Conservation (phyloP, 2,329 filamentous ascomycete species). For the Dactylella cylindrospora region DNA sequence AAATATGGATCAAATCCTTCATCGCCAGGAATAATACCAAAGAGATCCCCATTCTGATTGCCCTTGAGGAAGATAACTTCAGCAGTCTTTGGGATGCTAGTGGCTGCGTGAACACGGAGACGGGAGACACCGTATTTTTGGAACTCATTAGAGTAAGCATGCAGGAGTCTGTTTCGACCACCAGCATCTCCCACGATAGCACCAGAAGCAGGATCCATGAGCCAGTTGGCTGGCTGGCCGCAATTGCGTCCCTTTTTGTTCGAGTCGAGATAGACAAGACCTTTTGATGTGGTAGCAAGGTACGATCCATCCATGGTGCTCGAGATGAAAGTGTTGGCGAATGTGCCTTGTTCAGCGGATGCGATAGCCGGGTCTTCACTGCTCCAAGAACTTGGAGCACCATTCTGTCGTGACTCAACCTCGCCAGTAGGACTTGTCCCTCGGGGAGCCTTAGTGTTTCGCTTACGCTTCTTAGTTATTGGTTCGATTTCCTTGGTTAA, state of each 20-base stretch:
- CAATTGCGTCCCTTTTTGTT: slow-evolving; percentile 4
- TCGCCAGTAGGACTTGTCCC: slow-evolving; percentile 1
- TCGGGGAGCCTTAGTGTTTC: not conserved
- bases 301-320: slow-evolving; percentile 13
- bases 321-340: slow-evolving; percentile 6
- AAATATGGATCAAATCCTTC: slow-evolving; percentile 11
- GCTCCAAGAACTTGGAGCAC: not conserved
- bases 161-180: slow-evolving; percentile 5
- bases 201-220: slow-evolving; percentile 12
- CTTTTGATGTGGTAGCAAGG: slow-evolving; percentile 8
- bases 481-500: not conserved
- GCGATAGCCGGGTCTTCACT: slow-evolving; percentile 3
- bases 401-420: slow-evolving; percentile 6
- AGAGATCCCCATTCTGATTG: slow-evolving; percentile 3
- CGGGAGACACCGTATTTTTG: slow-evolving; percentile 12
- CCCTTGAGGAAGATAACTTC: slow-evolving; percentile 13
- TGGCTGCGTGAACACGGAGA: slow-evolving; percentile 9
- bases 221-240: slow-evolving; percentile 7
- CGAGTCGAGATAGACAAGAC: slow-evolving; percentile 11
- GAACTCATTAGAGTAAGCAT: slow-evolving; percentile 7
- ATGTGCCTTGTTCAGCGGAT: slow-evolving; percentile 10
- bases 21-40: slow-evolving; percentile 14
- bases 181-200: slow-evolving; percentile 8
- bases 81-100: slow-evolving; percentile 3
- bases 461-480: not conserved